Base-by-base conservation (phyloP, 2,329 filamentous ascomycete species). In the Aureobasidium sp. region DNA sequence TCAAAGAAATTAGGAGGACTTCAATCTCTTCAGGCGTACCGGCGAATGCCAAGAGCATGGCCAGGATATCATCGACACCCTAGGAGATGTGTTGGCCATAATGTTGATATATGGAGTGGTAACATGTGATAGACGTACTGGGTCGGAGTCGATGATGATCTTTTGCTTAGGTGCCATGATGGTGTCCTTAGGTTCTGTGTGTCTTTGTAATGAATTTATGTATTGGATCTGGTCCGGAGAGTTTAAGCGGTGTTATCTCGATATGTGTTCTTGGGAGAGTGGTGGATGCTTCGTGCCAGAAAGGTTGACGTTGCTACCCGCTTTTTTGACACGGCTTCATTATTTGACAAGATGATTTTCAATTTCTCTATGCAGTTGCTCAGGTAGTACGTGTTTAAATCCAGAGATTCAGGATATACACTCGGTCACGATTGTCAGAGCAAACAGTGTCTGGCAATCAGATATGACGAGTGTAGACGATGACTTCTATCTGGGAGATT, bases 71-170 rank as follows among this genome's bases (percentile, higher is more conserved):
- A 76, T 99, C 94, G 67, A 94, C 88, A 65, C 93, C 91, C 78
- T 79, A 49, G 5, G 48, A 61, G 41, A 62, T 9, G 21, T 62
- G 29, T 63, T 54, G 51, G 57, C 39, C 27, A 21, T 10, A 9
- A 37, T 49, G 34, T 41, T 27, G 27, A n/a, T 30, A 14, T n/a
- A 34, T 41, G 25, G 14, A 32, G 34, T 5, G 9, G n/a, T 47
- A 11, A 11, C 36, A 36, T 44, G 16, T 25, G 16, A 7, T 32
- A 16, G 30, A 65, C 73, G 67, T 79, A 90, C 92, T 77, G 93
- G 93, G 73, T 97, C 94, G 2, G 93, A 97, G 72, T 99, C 94
- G 69, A 99, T 94, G 69, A 99, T 97, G 67, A 99, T 87, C 69
- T 88, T 77, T 51, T 75, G 75, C 4, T 61, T 62, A 8, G 75